Evolutionary conservation across 495 filamentous ascomycete species (phyloP), one percentile per base, ranked within the genome.

Genomic region (Trichoderma orchidacearum): DNA sequence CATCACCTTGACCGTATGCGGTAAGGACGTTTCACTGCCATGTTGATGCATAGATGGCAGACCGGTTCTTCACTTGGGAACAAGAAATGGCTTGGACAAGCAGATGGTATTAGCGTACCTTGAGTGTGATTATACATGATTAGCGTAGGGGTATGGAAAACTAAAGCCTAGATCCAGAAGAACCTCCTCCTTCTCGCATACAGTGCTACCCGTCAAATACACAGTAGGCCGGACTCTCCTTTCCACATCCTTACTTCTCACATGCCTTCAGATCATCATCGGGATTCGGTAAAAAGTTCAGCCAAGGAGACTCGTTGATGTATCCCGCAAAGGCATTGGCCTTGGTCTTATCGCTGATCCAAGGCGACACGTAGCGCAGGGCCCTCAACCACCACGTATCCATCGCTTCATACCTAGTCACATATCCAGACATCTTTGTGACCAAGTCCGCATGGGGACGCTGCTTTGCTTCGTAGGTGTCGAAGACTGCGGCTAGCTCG

Each of bases 391-490:
- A 63, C 34, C 28, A 54, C 7, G 60, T 56, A n/a, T 66, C 60
- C 62, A 62, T 66, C 8, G 64, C 38, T 25, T 66, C 62, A 36
- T 63, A 66, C 4, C 59, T 58, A 3, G 60, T 66, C 1, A 54
- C 6, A 1, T 56, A 55, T 29, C 51, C 23, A 3, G 64, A 64
- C n/a, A 57, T 13, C 1, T 23, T 27, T 3, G 60, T 56, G n/a
- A 32, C 32, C 5, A 41, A 17, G 6, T 61, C 28, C n/a, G 64
- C 60, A 11, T 54, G 52, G 2, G 57, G 62, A 7, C 64, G 59
- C 34, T 66, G 64, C 27, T 32, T 59, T n/a, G 25, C 11, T 41
- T 64, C 62, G 28, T 66, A 66, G 25, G 13, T 53, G 18, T 61
- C 55, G 11, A 64, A 57, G 3, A 53, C 53, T 3, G 38, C 41